These are phyloP conservation scores for Avena sativa DNA, from an alignment of 176 grass and related monocot genomes.

Conservation along the genomic window DNA sequence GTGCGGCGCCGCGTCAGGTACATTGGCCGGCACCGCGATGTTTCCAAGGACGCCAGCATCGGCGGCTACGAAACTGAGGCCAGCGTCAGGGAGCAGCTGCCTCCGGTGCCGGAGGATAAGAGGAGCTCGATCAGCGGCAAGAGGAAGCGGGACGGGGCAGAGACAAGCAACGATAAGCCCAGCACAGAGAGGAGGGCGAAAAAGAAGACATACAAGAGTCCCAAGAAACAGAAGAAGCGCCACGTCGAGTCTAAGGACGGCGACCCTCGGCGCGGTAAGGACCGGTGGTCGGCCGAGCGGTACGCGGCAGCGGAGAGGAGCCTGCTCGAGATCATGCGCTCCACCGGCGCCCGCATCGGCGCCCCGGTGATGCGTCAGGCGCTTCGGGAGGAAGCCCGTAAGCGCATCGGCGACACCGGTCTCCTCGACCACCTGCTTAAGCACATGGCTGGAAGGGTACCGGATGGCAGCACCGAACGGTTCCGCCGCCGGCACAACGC, in stretches of 20 bases:
- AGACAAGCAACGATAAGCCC: slow-evolving; percentile 32
- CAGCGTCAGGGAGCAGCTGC: slow-evolving; percentile 44
- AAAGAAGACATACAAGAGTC: slow-evolving; percentile 33
- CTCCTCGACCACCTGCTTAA: slow-evolving; percentile 93
- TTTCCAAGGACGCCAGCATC: slow-evolving; percentile 34
- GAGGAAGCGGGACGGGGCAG: slow-evolving; percentile 48
- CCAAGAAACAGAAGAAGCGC: slow-evolving; percentile 55
- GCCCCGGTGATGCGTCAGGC: slow-evolving; percentile 71
- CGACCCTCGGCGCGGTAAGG: slow-evolving; percentile 58
- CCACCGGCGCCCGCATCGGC: slow-evolving; percentile 46
- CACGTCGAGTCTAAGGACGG: slow-evolving; percentile 50
- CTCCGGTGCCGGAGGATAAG: slow-evolving; percentile 35
- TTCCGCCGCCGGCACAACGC: slow-evolving; percentile 84
- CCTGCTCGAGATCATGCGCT: slow-evolving; percentile 74
- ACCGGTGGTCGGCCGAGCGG: slow-evolving; percentile 76
- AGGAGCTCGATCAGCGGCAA: slow-evolving; percentile 44
- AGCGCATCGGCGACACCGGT: slow-evolving; percentile 89
- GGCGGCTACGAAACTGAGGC: slow-evolving; percentile 50
- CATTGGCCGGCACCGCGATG: slow-evolving; percentile 61
- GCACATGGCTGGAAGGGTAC: slow-evolving; percentile 78
- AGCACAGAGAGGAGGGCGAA: slow-evolving; percentile 31
- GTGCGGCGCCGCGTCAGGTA: slow-evolving; percentile 77
- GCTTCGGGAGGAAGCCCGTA: slow-evolving; percentile 77
- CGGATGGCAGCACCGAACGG: slow-evolving; percentile 59
- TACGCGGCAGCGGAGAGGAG: slow-evolving; percentile 68